Evolutionary conservation across 129 eudicot species (phyloP), one percentile per base, ranked within the genome.

Genomic region (Centella asiatica): DNA sequence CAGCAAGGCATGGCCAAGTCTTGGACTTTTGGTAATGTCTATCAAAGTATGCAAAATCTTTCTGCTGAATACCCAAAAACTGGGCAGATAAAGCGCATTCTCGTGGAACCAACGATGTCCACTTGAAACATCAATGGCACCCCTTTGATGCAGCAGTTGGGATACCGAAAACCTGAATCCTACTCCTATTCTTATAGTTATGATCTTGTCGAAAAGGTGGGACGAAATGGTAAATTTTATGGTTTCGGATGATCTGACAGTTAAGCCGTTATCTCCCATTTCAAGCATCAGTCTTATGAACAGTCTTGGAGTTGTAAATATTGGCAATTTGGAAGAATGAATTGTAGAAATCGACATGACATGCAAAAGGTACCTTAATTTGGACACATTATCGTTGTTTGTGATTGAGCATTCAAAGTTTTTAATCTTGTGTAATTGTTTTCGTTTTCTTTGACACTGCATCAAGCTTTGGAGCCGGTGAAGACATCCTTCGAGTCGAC

Each of bases 401-500:
- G 3, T 15, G 14, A 28, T 28, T 49, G 27, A 10, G 4, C 24
- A 5, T 26, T 48, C 3, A 6, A 7, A 3, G 2, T 8, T 19
- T 27, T 9, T 25, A 9, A 3, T 34, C 9, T 34, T 34, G 5
- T 34, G n/a, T n/a, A n/a, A n/a, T 3, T 3, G 39, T 34, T 45
- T 15, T 17, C n/a, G 18, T 46, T 3, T 45, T 46, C 4, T 1
- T 7, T 5, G 9, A 24, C 24, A 14, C 17, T 24, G 4, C 6
- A 4, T 5, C 17, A 60, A 49, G 65, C 31, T 23, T 39, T 60
- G 65, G 33, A 60, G 50, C 27, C 39, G 65, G 65, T 60, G 33
- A 60, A 25, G 32, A 40, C 50, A 48, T 36, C 65, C 49, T 60
- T 60, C 24, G 65, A 44, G 46, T 60, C 65, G 9, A 60, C 1